Conservation (phyloP, 352 stramenopile species). For the Pythium sukuiense region DNA sequence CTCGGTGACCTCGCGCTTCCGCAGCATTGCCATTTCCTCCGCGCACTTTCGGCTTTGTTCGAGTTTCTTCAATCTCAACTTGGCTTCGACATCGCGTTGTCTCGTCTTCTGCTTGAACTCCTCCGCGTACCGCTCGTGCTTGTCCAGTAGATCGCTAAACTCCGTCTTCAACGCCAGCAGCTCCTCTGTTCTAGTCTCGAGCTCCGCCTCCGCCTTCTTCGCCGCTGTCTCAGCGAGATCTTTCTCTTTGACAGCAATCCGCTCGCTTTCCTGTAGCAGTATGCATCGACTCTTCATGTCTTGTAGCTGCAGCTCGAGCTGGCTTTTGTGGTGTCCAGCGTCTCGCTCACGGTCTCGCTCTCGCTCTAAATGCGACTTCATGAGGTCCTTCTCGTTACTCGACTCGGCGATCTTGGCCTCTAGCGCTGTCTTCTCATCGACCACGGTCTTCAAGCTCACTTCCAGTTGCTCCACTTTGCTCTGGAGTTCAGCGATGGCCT, state of each 20-base stretch:
- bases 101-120: conserved; percentile 45
- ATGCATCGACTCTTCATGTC: conserved; percentile 39
- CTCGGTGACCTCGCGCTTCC: conserved; percentile 47
- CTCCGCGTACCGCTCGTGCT: conserved; percentile 37
- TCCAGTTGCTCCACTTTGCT: conserved; percentile 41
- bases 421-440: conserved; percentile 41
- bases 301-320: conserved; percentile 41
- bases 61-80: conserved; percentile 40
- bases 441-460: conserved; percentile 28
- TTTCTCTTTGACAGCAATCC: conserved; percentile 43
- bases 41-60: conserved; percentile 41
- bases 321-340: conserved; percentile 36
- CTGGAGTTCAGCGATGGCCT: conserved; percentile 27
- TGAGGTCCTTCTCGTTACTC: conserved; percentile 35
- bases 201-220: conserved; percentile 34
- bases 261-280: conserved; percentile 51
- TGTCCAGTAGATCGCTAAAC: conserved; percentile 64
- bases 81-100: conserved; percentile 39
- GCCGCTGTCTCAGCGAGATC: conserved; percentile 37
- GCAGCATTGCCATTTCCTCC: conserved; percentile 52
- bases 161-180: conserved; percentile 60
- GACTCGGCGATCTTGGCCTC: conserved; percentile 38
- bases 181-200: conserved; percentile 47
- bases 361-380: conserved; percentile 36
- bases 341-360: conserved; percentile 42